Percentiles rank a stretch among this genome's conserved stretches.
Evolutionary conservation across 306 rosid genomes (phyloP).

Genomic region (Pterocarpus santalinus): DNA sequence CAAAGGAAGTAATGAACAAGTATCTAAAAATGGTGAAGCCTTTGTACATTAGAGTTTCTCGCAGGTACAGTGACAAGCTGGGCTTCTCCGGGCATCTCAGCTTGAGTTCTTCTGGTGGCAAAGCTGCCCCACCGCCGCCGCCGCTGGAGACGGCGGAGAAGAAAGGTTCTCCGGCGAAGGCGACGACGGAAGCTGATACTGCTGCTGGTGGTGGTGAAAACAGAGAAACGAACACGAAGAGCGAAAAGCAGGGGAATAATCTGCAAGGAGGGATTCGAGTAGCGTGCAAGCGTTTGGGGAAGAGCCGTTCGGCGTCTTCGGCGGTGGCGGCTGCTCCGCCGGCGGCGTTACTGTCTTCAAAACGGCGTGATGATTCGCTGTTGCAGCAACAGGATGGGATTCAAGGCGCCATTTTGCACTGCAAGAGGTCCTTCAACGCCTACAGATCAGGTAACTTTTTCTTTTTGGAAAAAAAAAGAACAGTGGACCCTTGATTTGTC

Average conservation of each 20-base stretch:
- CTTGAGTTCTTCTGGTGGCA: slow-evolving; percentile 42
- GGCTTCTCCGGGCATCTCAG: slow-evolving; percentile 66
- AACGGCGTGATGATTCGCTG: slow-evolving; percentile 87
- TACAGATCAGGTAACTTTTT: slow-evolving; percentile 47
- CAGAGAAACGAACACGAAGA: slow-evolving; percentile 41
- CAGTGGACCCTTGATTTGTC: not conserved
- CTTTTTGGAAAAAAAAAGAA: no score
- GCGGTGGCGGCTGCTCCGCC: slow-evolving; percentile 77
- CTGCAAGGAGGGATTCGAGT: slow-evolving; percentile 78
- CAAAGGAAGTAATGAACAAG: slow-evolving; percentile 87
- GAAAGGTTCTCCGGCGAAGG: slow-evolving; percentile 9
- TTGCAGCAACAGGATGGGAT: slow-evolving; percentile 96
- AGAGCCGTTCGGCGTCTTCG: slow-evolving; percentile 95
- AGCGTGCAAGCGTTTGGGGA: slow-evolving; percentile 92
- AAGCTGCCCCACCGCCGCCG: not conserved
- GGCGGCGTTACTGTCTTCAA: slow-evolving; percentile 55
- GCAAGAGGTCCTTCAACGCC: slow-evolving; percentile 94
- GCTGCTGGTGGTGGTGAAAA: not conserved
- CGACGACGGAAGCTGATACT: slow-evolving; percentile 44
- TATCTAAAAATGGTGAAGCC: slow-evolving; percentile 92
- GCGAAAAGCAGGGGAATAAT: slow-evolving; percentile 59
- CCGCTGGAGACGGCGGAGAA: not conserved
- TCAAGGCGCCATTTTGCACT: slow-evolving; percentile 95
- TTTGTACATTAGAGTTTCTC: slow-evolving; percentile 80
- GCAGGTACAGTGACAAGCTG: slow-evolving; percentile 73